phyloP scores from a whole-genome alignment of 495 filamentous ascomycete genomes.

The Rhypophila decipiens region DNA sequence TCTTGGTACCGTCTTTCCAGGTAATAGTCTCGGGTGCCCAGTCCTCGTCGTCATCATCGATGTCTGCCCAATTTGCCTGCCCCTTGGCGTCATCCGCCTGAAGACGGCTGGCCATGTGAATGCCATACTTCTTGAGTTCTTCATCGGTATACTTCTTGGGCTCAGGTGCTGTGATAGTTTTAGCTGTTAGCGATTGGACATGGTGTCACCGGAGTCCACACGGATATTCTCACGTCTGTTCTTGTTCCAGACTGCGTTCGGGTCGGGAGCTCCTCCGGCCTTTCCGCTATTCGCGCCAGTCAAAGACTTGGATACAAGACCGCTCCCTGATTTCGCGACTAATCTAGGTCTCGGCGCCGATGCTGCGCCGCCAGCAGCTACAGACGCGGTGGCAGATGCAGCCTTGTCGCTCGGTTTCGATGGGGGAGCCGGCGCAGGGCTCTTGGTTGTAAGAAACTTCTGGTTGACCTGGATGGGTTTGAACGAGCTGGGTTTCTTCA shows the following conservation, averaged over 20 bases:
- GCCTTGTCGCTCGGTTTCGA: constrained; percentile 49
- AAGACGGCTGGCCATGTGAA: constrained; percentile 89
- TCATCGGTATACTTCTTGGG: constrained; percentile 95
- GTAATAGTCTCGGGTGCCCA: constrained; percentile 96
- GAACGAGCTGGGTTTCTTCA: constrained; percentile 83
- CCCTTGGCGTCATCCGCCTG: constrained; percentile 71
- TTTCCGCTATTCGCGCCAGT: constrained; percentile 52
- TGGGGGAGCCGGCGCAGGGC: constrained; percentile 29
- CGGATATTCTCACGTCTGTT: constrained; percentile 66
- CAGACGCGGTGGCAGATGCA: constrained; percentile 23
- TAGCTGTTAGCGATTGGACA: constrained; percentile 5
- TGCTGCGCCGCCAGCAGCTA: constrained; percentile 34
- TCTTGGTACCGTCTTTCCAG: constrained; percentile 96
- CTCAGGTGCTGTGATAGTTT: constrained; percentile 70
- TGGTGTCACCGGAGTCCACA: neutral
- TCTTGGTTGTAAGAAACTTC: constrained; percentile 61
- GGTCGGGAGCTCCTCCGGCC: constrained; percentile 46
- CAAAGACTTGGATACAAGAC: constrained; percentile 42
- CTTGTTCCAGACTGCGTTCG: constrained; percentile 91
- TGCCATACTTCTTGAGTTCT: constrained; percentile 91
- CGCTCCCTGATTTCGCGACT: constrained; percentile 48
- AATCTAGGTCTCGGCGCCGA: constrained; percentile 42
- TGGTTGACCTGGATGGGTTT: constrained; percentile 95
- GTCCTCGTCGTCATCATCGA: constrained; percentile 97
- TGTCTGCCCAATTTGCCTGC: constrained; percentile 94